Evolutionary conservation across 176 grass and related monocot genomes (phyloP).

Genomic region (Aegilops longissima): DNA sequence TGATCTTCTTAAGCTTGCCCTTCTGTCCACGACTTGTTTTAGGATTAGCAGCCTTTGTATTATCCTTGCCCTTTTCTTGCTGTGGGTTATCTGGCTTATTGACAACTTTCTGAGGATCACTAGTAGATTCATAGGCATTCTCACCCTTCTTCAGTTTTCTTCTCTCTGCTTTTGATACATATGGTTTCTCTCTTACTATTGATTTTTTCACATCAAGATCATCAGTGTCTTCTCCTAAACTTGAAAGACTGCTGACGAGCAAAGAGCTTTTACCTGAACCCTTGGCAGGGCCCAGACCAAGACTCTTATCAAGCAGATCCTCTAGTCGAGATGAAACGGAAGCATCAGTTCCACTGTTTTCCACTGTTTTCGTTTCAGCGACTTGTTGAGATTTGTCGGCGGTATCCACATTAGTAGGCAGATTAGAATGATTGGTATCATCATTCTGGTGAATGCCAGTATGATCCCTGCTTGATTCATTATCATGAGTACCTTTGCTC

Average conservation of each 20-base stretch:
- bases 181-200: constrained; percentile 75
- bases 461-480: constrained; percentile 39
- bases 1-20: constrained; percentile 97
- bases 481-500: constrained; percentile 38
- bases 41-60: constrained; percentile 43
- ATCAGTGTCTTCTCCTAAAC: constrained; percentile 41
- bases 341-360: constrained; percentile 30
- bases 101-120: constrained; percentile 34
- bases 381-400: constrained; percentile 34
- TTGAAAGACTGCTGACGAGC: constrained; percentile 34
- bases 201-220: constrained; percentile 53
- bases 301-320: constrained; percentile 83
- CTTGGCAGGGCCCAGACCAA: constrained; percentile 81
- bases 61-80: constrained; percentile 43
- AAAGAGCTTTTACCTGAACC: constrained; percentile 44
- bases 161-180: constrained; percentile 93
- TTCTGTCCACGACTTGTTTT: constrained; percentile 84
- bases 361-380: constrained; percentile 20
- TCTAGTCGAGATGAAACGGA: constrained; percentile 79
- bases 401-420: constrained; percentile 24
- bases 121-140: constrained; percentile 34
- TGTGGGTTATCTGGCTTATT: constrained; percentile 42
- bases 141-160: constrained; percentile 90
- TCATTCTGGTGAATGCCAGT: constrained; percentile 33
- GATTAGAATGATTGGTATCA: constrained; percentile 18